Base-by-base conservation (phyloP, 768 basidiomycete species). In the Lyophyllum shimeji region DNA sequence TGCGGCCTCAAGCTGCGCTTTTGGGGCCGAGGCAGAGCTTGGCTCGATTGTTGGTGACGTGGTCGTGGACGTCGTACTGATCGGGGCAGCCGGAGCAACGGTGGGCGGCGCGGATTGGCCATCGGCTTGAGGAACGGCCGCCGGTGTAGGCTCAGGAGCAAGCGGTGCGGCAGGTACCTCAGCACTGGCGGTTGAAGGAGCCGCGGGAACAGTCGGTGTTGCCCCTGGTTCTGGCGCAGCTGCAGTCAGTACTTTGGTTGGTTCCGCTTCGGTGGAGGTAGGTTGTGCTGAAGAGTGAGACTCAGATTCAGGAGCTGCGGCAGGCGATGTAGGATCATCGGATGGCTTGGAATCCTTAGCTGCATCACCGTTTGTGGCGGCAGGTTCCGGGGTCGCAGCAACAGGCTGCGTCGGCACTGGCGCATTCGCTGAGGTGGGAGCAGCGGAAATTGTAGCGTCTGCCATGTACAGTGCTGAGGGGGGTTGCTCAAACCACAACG, bases 171-270 rank as follows among this genome's bases (percentile, higher is more conserved):
- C 18, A 49, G 33, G 15, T 37, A 52, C 25, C 23, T 54, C 42
- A 21, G 49, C 33, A 33, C 60, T 51, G 46, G 43, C 56, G 29
- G 52, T 40, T 9, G 49, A 43, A 18, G 65, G 23, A 20, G 61
- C 43, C n/a, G 55, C 42, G 7, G 44, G 33, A 29, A 53, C 50
- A 50, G 65, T 45, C 18, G 63, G 52, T 17, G 53, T 59, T 24
- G 56, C 55, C 29, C 59, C 63, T n/a, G 63, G 57, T 37, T 57
- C 58, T 15, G 61, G 45, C 6, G 46, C 46, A 20, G 65, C 56
- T 31, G 64, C 53, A 8, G 60, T 55, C 12, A 56, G 40, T 11
- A 64, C 58, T 8, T 27, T 31, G 45, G 61, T 57, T 33, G 63
- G 54, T n/a, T 53, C 59, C 11, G 48, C 24, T 7, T 55, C 46